These are phyloP conservation scores for Globisporangium acanthophoron DNA, from an alignment of 352 stramenopile species.

Conservation along the genomic window DNA sequence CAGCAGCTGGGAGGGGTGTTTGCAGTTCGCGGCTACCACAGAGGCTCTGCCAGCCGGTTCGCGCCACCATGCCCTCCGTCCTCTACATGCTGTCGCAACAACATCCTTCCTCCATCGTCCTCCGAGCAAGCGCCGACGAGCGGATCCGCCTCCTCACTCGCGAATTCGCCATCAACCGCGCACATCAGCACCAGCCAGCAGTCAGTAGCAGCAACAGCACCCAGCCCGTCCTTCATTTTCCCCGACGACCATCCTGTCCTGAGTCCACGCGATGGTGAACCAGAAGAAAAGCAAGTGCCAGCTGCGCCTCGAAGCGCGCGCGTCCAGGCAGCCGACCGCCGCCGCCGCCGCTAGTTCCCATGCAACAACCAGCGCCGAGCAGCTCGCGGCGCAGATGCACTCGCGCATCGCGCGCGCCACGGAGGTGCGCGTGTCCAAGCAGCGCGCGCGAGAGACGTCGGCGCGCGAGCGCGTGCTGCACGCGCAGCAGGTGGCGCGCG, in stretches of 20 bases:
- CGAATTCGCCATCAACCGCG: background rate
- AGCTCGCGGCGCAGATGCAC: constrained; percentile 27
- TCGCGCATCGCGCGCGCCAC: constrained; percentile 44
- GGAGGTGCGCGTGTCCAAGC: constrained; percentile 34
- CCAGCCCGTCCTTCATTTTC: background rate
- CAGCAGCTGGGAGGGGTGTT: background rate
- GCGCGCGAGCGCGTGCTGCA: constrained; percentile 51
- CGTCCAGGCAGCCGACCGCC: constrained; percentile 15
- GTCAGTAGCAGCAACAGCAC: background rate
- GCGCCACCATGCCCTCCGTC: background rate
- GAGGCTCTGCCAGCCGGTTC: background rate
- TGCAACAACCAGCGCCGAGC: background rate
- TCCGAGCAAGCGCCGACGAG: background rate
- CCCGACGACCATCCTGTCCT: background rate
- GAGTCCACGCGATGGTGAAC: constrained; percentile 33
- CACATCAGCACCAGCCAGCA: background rate
- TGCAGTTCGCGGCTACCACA: background rate
- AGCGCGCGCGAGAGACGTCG: constrained; percentile 31
- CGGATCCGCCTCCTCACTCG: background rate
- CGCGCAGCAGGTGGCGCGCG: constrained; percentile 43
- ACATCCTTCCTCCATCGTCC: background rate
- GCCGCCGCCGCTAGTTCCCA: background rate
- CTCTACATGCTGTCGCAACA: background rate
- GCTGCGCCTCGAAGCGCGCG: constrained; percentile 50
- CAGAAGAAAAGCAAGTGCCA: constrained; percentile 67